Evolutionary conservation across 2,329 filamentous ascomycete genomes (phyloP).

Genomic region (Trichocomaceae sp.): DNA sequence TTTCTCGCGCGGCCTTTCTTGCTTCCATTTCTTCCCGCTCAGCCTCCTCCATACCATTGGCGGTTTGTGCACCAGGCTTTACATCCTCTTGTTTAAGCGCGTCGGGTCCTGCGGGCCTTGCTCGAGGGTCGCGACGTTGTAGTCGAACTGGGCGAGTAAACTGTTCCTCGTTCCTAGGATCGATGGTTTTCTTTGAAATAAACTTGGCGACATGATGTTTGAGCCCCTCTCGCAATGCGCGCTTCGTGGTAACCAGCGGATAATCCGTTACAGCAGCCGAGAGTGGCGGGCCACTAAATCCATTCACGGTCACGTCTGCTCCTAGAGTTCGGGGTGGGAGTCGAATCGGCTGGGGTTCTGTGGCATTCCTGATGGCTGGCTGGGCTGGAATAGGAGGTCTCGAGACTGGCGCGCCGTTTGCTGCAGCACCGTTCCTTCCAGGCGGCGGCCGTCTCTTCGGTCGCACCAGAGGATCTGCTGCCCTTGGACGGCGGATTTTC

Average conservation of each 20-base stretch:
- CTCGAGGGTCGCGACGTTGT: conserved; percentile 79
- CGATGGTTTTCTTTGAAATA: conserved; percentile 55
- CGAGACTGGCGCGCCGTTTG: conserved; percentile 20
- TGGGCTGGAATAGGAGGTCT: conserved; percentile 15
- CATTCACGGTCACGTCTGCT: conserved; percentile 33
- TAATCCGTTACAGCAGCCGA: conserved; percentile 46
- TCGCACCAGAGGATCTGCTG: conserved; percentile 58
- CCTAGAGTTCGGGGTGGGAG: conserved; percentile 17
- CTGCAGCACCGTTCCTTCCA: conserved; percentile 15
- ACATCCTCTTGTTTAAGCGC: conserved; percentile 37
- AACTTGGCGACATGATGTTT: conserved; percentile 86
- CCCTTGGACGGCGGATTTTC: conserved; percentile 45
- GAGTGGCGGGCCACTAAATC: conserved; percentile 38
- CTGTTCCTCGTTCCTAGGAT: conserved; percentile 67
- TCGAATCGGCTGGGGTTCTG: conserved; percentile 19
- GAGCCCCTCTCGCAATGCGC: conserved; percentile 67
- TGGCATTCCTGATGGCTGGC: conserved; percentile 13
- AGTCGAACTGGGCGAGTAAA: conserved; percentile 84
- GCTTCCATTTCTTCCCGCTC: conserved; percentile 54
- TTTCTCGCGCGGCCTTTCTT: conserved; percentile 69
- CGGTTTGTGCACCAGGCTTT: conserved; percentile 28
- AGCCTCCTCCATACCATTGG: conserved; percentile 57
- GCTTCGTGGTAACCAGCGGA: conserved; percentile 77
- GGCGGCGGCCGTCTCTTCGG: conserved; percentile 45
- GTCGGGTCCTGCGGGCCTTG: conserved; percentile 46